These are phyloP conservation scores for Ensete ventricosum DNA, from an alignment of 176 grass and related monocot genomes.

Conservation along the genomic window DNA sequence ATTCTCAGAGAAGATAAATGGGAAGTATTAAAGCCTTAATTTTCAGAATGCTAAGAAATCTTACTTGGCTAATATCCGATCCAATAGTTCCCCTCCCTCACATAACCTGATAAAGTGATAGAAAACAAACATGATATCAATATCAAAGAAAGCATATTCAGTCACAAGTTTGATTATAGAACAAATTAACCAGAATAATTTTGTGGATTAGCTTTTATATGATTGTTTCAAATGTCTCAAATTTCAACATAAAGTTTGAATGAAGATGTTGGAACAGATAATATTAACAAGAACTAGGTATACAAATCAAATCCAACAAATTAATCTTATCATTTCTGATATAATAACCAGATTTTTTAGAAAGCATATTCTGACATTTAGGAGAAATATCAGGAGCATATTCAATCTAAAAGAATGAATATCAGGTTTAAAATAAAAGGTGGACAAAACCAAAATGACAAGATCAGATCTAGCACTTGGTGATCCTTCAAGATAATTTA, in stretches of 20 bases:
- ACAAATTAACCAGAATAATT: not conserved
- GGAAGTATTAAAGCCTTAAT: not conserved
- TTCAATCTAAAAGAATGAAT: not conserved
- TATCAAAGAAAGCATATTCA: not conserved
- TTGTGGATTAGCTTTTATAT: not conserved
- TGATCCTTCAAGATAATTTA: not conserved
- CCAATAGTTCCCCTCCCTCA: conserved; percentile 20
- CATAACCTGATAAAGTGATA: conserved; percentile 13
- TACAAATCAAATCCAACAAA: too few species aligned
- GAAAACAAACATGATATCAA: not conserved
- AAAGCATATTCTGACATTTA: not conserved
- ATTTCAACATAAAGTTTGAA: not conserved
- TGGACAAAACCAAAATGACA: not conserved
- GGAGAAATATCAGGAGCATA: too few species aligned
- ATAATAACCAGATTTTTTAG: not conserved
- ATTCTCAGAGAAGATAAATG: not conserved
- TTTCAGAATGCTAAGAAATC: not conserved
- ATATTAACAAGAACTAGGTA: too few species aligned
- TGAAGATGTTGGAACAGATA: not conserved
- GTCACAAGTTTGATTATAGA: not conserved
- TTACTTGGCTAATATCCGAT: conserved; percentile 20
- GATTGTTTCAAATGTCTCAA: not conserved
- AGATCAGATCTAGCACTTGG: not conserved
- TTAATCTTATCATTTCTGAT: not conserved
- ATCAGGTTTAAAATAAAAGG: not conserved